A percentile compares a stretch with the other conserved stretches of the same genome.
phyloP scores from a whole-genome alignment of 2,329 filamentous ascomycete genomes.

The Nigrospora osmanthi region DNA sequence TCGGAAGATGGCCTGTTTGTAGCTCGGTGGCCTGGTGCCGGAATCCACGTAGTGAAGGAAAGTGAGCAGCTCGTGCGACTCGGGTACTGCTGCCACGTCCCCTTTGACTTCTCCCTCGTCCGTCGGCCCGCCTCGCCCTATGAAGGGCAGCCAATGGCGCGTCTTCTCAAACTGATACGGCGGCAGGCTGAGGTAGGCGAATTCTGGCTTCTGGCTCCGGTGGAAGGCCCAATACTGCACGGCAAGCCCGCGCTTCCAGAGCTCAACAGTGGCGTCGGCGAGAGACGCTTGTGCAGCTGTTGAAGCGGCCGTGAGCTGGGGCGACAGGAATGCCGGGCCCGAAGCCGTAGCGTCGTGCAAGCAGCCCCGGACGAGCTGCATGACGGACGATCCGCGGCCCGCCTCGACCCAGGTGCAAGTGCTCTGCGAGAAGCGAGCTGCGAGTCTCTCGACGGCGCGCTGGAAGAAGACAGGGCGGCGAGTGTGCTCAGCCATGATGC shows the following conservation, averaged over 20 bases:
- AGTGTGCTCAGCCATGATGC: constrained; percentile 6
- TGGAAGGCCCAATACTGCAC: constrained; percentile 17
- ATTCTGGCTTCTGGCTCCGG: constrained; percentile 4
- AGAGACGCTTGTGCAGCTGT: neutral
- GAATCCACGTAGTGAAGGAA: too few relatives aligned
- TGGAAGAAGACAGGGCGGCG: constrained; percentile 9
- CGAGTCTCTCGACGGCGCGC: constrained; percentile 7
- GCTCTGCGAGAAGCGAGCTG: constrained; percentile 1
- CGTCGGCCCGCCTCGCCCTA: neutral
- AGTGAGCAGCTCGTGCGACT: too few relatives aligned
- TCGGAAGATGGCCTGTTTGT: constrained; percentile 6
- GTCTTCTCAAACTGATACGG: constrained; percentile 20
- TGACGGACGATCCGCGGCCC: constrained; percentile 8
- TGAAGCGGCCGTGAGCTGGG: neutral
- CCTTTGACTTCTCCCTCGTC: too few relatives aligned
- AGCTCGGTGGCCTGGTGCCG: too few relatives aligned
- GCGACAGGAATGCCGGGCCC: neutral
- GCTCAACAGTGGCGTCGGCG: neutral
- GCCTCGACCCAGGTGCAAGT: constrained; percentile 9
- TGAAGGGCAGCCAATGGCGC: constrained; percentile 11
- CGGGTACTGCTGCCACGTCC: too few relatives aligned
- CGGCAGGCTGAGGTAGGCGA: constrained; percentile 11
- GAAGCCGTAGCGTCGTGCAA: too few relatives aligned
- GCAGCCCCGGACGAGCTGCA: neutral
- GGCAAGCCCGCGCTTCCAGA: constrained; percentile 2